A percentile compares a stretch with the other conserved stretches of the same genome.
Conservation (phyloP, 495 filamentous ascomycete species). For the Pyrenula massariospora region DNA sequence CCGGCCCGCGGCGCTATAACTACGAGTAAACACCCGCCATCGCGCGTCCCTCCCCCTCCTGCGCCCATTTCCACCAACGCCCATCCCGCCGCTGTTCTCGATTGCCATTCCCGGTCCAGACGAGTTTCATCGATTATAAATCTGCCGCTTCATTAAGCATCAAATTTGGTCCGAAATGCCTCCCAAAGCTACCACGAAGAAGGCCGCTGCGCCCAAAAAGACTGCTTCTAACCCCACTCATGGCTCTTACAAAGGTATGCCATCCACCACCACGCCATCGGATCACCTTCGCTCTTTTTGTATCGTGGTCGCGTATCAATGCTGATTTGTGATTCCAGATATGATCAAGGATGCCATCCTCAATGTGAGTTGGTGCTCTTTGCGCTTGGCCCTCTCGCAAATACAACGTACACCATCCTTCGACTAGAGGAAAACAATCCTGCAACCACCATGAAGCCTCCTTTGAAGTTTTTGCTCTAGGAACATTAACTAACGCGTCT, state of each 20-base stretch:
- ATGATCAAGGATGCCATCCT: constrained; percentile 62
- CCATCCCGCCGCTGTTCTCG: constrained; percentile 9
- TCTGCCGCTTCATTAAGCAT: neutral
- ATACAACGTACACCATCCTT: constrained; percentile 4
- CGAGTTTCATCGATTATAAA: neutral
- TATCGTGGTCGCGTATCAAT: constrained; percentile 29
- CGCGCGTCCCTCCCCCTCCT: constrained; percentile 5
- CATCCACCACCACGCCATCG: constrained; percentile 30
- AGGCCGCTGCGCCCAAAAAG: constrained; percentile 35
- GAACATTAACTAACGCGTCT: constrained; percentile 20
- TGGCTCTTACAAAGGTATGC: constrained; percentile 51
- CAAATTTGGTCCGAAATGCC: constrained; percentile 22
- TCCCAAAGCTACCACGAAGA: constrained; percentile 29
- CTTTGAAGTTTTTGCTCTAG: too few relatives aligned
- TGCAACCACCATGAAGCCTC: too few relatives aligned
- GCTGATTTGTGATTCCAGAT: constrained; percentile 40
- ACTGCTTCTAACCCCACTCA: constrained; percentile 31
- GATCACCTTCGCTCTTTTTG: constrained; percentile 19
- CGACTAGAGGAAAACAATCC: too few relatives aligned
- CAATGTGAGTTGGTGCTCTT: constrained; percentile 46
- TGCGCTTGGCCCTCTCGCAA: constrained; percentile 16
- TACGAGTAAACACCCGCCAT: constrained; percentile 7
- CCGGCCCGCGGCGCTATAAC: constrained; percentile 3
- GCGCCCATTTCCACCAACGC: constrained; percentile 7
- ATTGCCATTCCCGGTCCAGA: constrained; percentile 6